These are phyloP conservation scores for Gnaphalium uliginosum DNA, from an alignment of 129 eudicot species.

Conservation along the genomic window DNA sequence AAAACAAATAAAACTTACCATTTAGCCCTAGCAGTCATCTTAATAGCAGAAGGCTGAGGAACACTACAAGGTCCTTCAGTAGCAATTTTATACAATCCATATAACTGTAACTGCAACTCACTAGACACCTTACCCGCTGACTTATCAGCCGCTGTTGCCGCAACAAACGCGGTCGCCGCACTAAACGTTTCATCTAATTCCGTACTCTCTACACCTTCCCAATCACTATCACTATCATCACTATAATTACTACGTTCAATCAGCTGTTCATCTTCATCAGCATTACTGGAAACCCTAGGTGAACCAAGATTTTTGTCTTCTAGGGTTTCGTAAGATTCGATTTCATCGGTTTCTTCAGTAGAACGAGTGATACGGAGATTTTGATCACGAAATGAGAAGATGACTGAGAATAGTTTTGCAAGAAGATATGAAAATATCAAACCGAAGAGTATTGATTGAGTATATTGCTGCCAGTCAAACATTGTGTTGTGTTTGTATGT, in stretches of 20 bases:
- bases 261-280: conserved; percentile 30
- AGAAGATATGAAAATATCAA: conserved; percentile 74
- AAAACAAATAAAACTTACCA: conserved; percentile 48
- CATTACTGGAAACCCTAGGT: conserved; percentile 30
- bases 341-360: conserved; percentile 22
- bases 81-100: conserved; percentile 86
- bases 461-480: conserved; percentile 75
- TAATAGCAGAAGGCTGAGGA: conserved; percentile 82
- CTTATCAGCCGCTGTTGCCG: conserved; percentile 82
- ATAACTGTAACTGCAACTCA: conserved; percentile 87
- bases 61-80: conserved; percentile 91
- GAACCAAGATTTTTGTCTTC: conserved; percentile 23
- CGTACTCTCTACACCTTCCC: conserved; percentile 99
- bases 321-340: neutral
- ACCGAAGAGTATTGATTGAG: conserved; percentile 73
- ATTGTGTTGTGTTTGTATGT: conserved; percentile 23
- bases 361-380: conserved; percentile 68
- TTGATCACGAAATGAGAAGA: conserved; percentile 74
- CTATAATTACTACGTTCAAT: neutral
- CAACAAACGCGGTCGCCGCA: conserved; percentile 96
- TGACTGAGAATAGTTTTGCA: conserved; percentile 80
- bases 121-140: conserved; percentile 55
- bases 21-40: conserved; percentile 94
- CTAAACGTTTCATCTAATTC: conserved; percentile 92
- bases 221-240: conserved; percentile 66